Evolutionary conservation across 768 basidiomycete genomes (phyloP).

Genomic region (Roridomyces roridus): DNA sequence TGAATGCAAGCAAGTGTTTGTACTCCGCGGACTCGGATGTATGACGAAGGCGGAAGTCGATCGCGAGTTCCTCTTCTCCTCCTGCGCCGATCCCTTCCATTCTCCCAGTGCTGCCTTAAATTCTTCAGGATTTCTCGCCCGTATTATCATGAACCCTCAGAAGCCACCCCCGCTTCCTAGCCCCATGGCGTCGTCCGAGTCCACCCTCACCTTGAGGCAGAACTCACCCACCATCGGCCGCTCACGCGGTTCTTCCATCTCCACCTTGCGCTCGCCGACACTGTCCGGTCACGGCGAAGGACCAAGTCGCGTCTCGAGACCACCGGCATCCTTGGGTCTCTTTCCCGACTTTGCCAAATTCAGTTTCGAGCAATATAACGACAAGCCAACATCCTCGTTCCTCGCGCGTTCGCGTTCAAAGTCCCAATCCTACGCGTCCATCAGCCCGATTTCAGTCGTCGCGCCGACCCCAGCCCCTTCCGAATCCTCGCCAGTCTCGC

Average conservation of each 20-base stretch:
- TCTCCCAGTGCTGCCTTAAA: slow-evolving; percentile 24
- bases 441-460: slow-evolving; percentile 13
- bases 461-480: neutral
- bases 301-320: slow-evolving; percentile 13
- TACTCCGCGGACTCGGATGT: too few species aligned
- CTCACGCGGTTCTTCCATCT: slow-evolving; percentile 18
- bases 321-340: slow-evolving; percentile 5
- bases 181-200: slow-evolving; percentile 19
- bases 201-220: slow-evolving; percentile 15
- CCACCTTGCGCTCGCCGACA: slow-evolving; percentile 11
- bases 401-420: slow-evolving; percentile 23
- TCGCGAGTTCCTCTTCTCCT: neutral
- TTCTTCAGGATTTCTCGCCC: slow-evolving; percentile 4
- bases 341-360: slow-evolving; percentile 17
- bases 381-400: slow-evolving; percentile 21
- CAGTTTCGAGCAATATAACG: slow-evolving; percentile 6
- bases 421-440: slow-evolving; percentile 15
- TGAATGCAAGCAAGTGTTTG: too few species aligned
- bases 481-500: slow-evolving; percentile 1
- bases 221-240: slow-evolving; percentile 11
- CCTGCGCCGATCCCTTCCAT: neutral
- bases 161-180: slow-evolving; percentile 2
- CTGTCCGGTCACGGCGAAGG: neutral
- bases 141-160: slow-evolving; percentile 17
- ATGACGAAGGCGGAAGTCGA: too few species aligned